These are phyloP conservation scores for Emiliania huxleyi DNA, from an alignment of 78 protist genomes.

Conservation along the genomic window DNA sequence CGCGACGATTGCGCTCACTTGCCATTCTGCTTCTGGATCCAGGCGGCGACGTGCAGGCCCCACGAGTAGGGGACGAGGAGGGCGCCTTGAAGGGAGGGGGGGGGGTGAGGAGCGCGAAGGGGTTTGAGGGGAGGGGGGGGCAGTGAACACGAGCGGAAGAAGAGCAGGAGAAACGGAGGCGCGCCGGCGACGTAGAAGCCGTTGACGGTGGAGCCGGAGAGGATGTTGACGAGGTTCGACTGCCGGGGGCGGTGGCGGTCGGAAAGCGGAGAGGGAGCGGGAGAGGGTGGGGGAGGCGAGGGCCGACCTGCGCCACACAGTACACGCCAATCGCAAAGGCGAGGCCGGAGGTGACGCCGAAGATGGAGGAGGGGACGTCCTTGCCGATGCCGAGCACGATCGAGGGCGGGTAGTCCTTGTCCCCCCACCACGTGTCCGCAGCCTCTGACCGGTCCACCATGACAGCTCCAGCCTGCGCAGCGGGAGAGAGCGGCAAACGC, in stretches of 20 bases:
- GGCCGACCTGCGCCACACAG: conserved; percentile 8
- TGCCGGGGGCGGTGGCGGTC: too few species aligned
- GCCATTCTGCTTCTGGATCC: conserved; percentile 23
- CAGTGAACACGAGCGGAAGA: too few species aligned
- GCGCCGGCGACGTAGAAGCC: neutral
- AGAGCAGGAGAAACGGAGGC: too few species aligned
- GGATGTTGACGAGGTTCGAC: neutral
- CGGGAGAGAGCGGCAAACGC: too few species aligned
- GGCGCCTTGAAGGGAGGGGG: too few species aligned
- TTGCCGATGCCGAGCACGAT: conserved; percentile 10
- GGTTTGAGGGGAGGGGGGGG: too few species aligned
- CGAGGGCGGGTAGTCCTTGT: neutral
- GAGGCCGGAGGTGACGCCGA: neutral
- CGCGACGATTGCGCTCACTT: too few species aligned
- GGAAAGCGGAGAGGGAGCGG: too few species aligned
- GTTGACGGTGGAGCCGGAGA: neutral
- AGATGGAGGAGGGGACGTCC: neutral
- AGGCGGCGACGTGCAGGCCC: neutral
- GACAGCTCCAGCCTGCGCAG: too few species aligned
- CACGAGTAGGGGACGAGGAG: conserved; percentile 4
- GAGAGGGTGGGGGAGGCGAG: too few species aligned
- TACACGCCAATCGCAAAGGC: neutral
- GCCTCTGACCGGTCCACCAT: neutral
- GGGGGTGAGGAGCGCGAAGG: too few species aligned
- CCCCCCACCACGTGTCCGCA: neutral